Evolutionary conservation across 1,139 yeast genomes (phyloP).

Genomic region (Candida smagusa): DNA sequence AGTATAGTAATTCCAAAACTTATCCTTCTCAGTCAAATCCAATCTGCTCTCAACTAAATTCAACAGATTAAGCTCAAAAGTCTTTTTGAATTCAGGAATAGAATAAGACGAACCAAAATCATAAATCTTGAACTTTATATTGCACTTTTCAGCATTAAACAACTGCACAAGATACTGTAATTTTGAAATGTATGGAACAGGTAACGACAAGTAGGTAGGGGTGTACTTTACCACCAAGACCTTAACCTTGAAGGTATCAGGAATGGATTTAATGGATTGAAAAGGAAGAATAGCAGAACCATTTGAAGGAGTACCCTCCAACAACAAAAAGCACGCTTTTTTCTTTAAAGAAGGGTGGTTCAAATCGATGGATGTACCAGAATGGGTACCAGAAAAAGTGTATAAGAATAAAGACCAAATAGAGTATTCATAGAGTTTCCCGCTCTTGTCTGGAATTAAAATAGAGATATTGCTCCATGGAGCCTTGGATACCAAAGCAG

Average conservation of each 20-base stretch:
- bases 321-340: conserved; percentile 46
- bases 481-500: conserved; percentile 27
- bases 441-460: conserved; percentile 42
- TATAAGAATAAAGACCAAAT: conserved; percentile 32
- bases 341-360: conserved; percentile 17
- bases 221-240: conserved; percentile 42
- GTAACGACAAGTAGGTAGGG: conserved; percentile 33
- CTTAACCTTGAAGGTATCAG: conserved; percentile 30
- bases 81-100: conserved; percentile 15
- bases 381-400: conserved; percentile 22
- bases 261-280: conserved; percentile 4
- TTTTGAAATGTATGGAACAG: conserved; percentile 26
- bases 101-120: conserved; percentile 17
- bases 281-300: conserved; percentile 59
- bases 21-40: conserved; percentile 25
- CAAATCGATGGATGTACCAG: conserved; percentile 12
- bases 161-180: conserved; percentile 26
- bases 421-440: conserved; percentile 34
- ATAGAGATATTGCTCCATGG: conserved; percentile 32
- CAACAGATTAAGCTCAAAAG: conserved; percentile 31
- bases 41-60: conserved; percentile 26
- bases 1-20: conserved; percentile 33
- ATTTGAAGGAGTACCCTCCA: conserved; percentile 72
- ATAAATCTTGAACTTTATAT: conserved; percentile 25
- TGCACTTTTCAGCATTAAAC: conserved; percentile 15